Evolutionary conservation across 495 filamentous ascomycete species (phyloP), one percentile per base, ranked within the genome.

Genomic region (Talaromyces adpressus): DNA sequence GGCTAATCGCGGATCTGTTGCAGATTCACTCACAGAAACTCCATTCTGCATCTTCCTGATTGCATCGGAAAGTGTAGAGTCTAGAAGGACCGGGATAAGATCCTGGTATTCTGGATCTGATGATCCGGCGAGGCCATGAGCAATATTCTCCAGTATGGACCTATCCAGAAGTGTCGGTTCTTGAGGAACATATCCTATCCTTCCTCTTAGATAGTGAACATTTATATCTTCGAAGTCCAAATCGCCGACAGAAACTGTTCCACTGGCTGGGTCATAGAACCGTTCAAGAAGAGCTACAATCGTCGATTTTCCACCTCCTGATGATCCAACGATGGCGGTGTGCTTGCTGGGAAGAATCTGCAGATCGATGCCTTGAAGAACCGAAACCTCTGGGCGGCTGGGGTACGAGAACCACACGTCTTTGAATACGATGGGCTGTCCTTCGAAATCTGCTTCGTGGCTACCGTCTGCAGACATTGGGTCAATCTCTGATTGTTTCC

Each of bases 121-220:
- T 4, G 84, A 84, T 12, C 84, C 85, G 16, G 83, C 71, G 8
- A 89, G 73, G 2, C 87, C 87, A 63, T 84, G 79, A 29, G 78
- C 76, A 1, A 90, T 82, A 65, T 91, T 91, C 25, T 81, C 72
- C 63, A 80, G 85, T 32, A 91, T 85, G 5, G 83, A 84, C 47
- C 81, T 77, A 64, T 84, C 85, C 70, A 91, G 89, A 6, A 91
- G 76, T 53, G 86, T 81, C 9, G 86, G 85, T 64, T 90, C 86
- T 70, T 63, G 62, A 63, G 86, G 82, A 6, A 87, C 85, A 4
- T 86, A 71, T 22, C 77, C 73, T 32, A 88, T 74, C 51, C 77
- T 72, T 36, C 73, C 75, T 25, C 85, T 71, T 54, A 86, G 73
- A 53, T 76, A 76, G 9, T 72, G 73, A 2, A 83, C 71, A 30